phyloP scores from a whole-genome alignment of 148 eudicot genomes.

The Rheum nobile region DNA sequence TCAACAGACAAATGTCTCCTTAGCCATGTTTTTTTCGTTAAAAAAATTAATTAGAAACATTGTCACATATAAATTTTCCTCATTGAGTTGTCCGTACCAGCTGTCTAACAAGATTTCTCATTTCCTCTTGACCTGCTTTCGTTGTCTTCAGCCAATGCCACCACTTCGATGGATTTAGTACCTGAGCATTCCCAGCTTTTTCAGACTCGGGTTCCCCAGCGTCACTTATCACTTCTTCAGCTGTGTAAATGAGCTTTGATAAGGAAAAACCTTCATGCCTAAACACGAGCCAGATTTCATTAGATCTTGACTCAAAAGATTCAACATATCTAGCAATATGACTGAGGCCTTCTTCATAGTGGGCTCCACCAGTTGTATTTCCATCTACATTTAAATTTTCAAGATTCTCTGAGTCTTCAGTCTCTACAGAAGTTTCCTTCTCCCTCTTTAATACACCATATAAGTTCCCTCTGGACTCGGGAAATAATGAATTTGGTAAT shows the following conservation, averaged over 20 bases:
- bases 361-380: slow-evolving; percentile 22
- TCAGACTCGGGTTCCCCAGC: slow-evolving; percentile 38
- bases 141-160: slow-evolving; percentile 97
- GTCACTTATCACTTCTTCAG: slow-evolving; percentile 42
- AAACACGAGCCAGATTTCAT: slow-evolving; percentile 96
- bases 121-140: slow-evolving; percentile 73
- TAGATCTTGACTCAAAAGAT: slow-evolving; percentile 83
- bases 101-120: slow-evolving; percentile 66
- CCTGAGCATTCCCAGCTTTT: slow-evolving; percentile 42
- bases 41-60: not conserved
- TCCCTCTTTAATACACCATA: slow-evolving; percentile 21
- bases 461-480: slow-evolving; percentile 16
- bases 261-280: slow-evolving; percentile 88
- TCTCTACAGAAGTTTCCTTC: slow-evolving; percentile 24
- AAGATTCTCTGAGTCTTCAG: slow-evolving; percentile 19
- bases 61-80: not conserved
- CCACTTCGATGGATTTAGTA: slow-evolving; percentile 89
- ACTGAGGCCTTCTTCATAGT: slow-evolving; percentile 67
- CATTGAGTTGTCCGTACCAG: slow-evolving; percentile 42
- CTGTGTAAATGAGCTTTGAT: slow-evolving; percentile 87
- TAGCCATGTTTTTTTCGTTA: not conserved
- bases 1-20: not conserved
- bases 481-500: slow-evolving; percentile 20
- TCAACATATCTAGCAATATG: slow-evolving; percentile 97
- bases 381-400: slow-evolving; percentile 20